phyloP scores from a whole-genome alignment of 2,329 filamentous ascomycete species.

The Alternaria sp. region DNA sequence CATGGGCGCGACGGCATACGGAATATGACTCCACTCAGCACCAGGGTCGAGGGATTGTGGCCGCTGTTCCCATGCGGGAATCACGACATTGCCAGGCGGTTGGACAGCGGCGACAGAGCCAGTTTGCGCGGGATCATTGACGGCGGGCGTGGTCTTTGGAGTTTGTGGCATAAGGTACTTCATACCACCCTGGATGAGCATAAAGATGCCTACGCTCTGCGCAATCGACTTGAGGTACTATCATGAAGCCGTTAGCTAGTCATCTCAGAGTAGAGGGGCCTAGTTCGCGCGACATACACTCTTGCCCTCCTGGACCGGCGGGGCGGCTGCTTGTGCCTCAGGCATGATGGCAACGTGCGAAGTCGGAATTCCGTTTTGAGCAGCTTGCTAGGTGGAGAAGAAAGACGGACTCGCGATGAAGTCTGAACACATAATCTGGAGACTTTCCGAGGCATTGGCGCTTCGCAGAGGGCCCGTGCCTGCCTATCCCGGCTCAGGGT shows the following conservation, averaged over 20 bases:
- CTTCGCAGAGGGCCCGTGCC: slow-evolving; percentile 13
- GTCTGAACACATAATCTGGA: slow-evolving; percentile 18
- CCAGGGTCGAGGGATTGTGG: slow-evolving; percentile 57
- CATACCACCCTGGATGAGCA: slow-evolving; percentile 66
- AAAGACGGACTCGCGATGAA: slow-evolving; percentile 10
- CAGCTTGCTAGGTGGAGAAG: slow-evolving; percentile 16
- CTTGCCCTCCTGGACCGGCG: slow-evolving; percentile 31
- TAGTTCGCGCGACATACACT: slow-evolving; percentile 33
- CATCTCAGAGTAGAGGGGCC: slow-evolving; percentile 1
- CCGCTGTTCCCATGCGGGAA: slow-evolving; percentile 50
- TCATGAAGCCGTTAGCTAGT: slow-evolving; percentile 24
- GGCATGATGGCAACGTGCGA: slow-evolving; percentile 39
- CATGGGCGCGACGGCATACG: slow-evolving; percentile 80
- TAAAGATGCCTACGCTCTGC: slow-evolving; percentile 67
- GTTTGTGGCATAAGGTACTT: slow-evolving; percentile 61
- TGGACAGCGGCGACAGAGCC: slow-evolving; percentile 29
- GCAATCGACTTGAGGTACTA: slow-evolving; percentile 54
- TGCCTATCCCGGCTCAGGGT: slow-evolving; percentile 21
- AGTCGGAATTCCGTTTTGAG: slow-evolving; percentile 20
- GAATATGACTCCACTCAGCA: slow-evolving; percentile 70
- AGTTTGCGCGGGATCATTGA: slow-evolving; percentile 30
- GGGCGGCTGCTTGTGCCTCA: slow-evolving; percentile 35
- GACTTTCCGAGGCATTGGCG: slow-evolving; percentile 15
- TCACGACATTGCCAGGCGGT: slow-evolving; percentile 40
- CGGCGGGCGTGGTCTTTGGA: slow-evolving; percentile 21